Base-by-base conservation (phyloP, 306 rosid species). In the Spatholobus suberectus region DNA sequence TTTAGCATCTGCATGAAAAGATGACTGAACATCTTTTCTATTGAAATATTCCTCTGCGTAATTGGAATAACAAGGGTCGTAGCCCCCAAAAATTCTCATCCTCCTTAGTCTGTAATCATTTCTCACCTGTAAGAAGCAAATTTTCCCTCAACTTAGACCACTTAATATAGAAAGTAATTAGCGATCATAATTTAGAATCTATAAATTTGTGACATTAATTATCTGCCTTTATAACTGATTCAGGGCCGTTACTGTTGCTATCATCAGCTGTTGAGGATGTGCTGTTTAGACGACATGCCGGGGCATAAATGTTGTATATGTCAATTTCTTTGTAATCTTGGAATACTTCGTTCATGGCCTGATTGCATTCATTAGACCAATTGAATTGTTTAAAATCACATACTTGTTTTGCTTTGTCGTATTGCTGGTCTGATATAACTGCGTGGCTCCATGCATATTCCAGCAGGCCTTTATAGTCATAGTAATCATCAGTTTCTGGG, bases 391-490 rank as follows among this genome's bases (percentile, higher is more conserved):
- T 87, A 18, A 87, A 89, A 69, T 87, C 89, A 75, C 92, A 89
- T 4, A 63, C 79, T 83, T 85, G 70, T 75, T 83, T 89, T 68
- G 86, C 90, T 76, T 85, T 85, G 0, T 87, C 88, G 10, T 83
- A 89, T 58, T 80, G 79, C 23, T 85, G 83, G 18, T 89, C 89
- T 63, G 92, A 87, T 87, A 89, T 78, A 14, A 89, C 86, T 32
- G 92, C 86, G 76, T 89, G 92, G 74, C 92, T 87, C 92, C 92
- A 89, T 73, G 92, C 92, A 85, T 87, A 89, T 83, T 89, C 90
- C 29, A 89, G 62, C 0, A 89, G 27, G 18, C 90, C 92, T 61
- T 87, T 87, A 9, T 70, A 2, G 37, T 89, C 92, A 57, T 81
- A 89, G 55, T 83, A 83, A 57, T 85, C 74, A 2, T 89, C 85